Base-by-base conservation (phyloP, 2,329 filamentous ascomycete species). In the Fusarium foetens region DNA sequence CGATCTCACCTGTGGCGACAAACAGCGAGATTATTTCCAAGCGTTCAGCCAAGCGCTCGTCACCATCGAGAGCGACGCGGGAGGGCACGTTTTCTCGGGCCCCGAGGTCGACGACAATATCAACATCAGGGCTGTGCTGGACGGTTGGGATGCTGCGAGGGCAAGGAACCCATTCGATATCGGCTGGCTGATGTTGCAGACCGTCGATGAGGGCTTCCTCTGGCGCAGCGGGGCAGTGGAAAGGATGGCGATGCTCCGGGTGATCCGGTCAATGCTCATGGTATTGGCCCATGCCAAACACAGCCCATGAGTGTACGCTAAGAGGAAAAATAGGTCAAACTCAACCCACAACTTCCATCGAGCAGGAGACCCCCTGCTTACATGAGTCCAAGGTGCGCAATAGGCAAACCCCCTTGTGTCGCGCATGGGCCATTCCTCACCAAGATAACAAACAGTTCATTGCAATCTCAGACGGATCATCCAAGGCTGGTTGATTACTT, bases 371-470 rank as follows among this genome's bases (percentile, higher is more conserved):
- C 45, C 0, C 45, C 45, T 12, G 7, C 7, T 3, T 48, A 48
- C 10, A 48, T 48, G 45, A 31, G 31, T 12, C 21, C 45, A 48
- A 48, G 45, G 45, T 48, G 10, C 19, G 45, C 9, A 31, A n/a
- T 5, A 31, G 6, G 4, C 4, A 48, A 6, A 5, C 2, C 6
- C 21, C 6, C 1, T 6, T 8, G 7, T 25, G 3, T 45, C 42
- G 11, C 17, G 2, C 5, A 1, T 17, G 0, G 7, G 43, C 5
- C 3, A 8, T 31, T n/a, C 2, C 27, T 48, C 3, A 48, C 21
- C 19, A n/a, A 29, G 3, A 11, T 12, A 4, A 6, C 9, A 11
- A 29, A 48, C 0, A 48, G 45, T n/a, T 3, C 12, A 12, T 8
- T 48, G 6, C 45, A 48, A 17, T 12, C 21, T 8, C 45, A 31